Base-by-base conservation (phyloP, 176 grass and related monocot species). In the Stipa capillata region DNA sequence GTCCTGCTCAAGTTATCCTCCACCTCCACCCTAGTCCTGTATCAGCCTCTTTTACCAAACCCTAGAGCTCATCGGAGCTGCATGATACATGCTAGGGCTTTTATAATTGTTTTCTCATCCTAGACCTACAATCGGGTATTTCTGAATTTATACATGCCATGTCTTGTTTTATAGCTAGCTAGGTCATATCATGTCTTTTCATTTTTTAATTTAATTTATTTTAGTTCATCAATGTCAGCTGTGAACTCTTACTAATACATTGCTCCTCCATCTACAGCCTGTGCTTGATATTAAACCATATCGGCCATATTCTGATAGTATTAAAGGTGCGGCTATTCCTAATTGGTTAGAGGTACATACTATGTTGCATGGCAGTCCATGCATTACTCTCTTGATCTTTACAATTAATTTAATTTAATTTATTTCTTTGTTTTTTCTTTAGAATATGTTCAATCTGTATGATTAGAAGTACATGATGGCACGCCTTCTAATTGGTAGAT, bases 211-310 rank as follows among this genome's bases (percentile, higher is more conserved):
- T 43, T 33, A 31, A 17, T 40, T 59, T n/a, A n/a, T 32, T 20
- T 42, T 43, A 31, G 74, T 88, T 90, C 74, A 40, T 25, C 59
- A 21, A 8, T 58, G 79, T 40, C 56, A 69, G 17, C 79, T 48
- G 33, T 62, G 48, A 88, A 80, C 35, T 87, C 45, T 45, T 79
- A 34, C 65, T 93, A 53, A 67, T 88, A 57, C 29, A n/a, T 76
- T 82, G 29, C 62, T 85, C 55, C 66, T 83, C 31, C 81, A 52
- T 94, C 27, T 56, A 89, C 89, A 97, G 89, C 95, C 95, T n/a
- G 85, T 94, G 6, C 87, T 97, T 71, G 95, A 97, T 86, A 92
- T 97, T 68, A 97, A 97, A 83, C 91, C 95, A n/a, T 97, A 97
- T 61, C 89, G 92, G 27, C 95, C 91, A 64, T 97, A 94, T 92